These are phyloP conservation scores for barrel medic (Medicago truncatula) DNA, from an alignment of 306 rosid species.

Conservation along the genomic window MtrunA17r5.0-ANR NC_053044.1:50083501-50084000, in stretches of 20 bases:
- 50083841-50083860: neutral
- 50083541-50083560: slow-evolving; percentile 72
- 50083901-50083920: slow-evolving; percentile 42
- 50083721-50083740: neutral
- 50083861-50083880: slow-evolving; percentile 37
- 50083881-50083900: neutral
- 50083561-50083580: slow-evolving; percentile 73
- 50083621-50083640: slow-evolving; percentile 57
- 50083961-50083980: neutral
- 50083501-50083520: slow-evolving; percentile 63
- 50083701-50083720: neutral
- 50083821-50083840: neutral
- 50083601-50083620: slow-evolving; percentile 62
- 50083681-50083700: slow-evolving; percentile 56
- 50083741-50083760: neutral
- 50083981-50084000: neutral
- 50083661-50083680: slow-evolving; percentile 39
- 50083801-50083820: neutral
- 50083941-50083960: neutral
- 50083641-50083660: slow-evolving; percentile 48
- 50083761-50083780: neutral
- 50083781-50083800: neutral
- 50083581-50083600: slow-evolving; percentile 60
- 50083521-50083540: slow-evolving; percentile 36
- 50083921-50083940: slow-evolving; percentile 30